phyloP scores from a whole-genome alignment of 208 protist genomes.

The Trypanosomatidae sp. region DNA sequence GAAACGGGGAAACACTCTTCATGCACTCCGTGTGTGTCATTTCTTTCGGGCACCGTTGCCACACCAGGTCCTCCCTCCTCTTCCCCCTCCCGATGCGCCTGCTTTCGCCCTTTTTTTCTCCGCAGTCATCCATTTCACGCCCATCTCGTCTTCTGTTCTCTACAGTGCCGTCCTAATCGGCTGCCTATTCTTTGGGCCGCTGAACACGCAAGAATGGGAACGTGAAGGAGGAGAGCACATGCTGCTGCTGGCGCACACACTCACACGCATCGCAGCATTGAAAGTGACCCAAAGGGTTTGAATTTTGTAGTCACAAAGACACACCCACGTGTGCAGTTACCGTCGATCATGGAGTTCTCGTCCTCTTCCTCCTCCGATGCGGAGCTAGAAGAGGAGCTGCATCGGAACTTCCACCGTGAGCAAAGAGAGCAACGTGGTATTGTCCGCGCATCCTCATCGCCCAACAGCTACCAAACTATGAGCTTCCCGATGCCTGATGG shows the following conservation, averaged over 20 bases:
- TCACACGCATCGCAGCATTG: not conserved
- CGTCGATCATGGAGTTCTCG: slow-evolving; percentile 40
- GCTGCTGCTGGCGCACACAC: not conserved
- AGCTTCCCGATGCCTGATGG: slow-evolving; percentile 33
- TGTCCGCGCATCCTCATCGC: slow-evolving; percentile 21
- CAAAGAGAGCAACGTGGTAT: slow-evolving; percentile 31
- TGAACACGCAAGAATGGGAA: not conserved
- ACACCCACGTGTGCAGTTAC: not conserved
- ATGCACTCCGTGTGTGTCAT: not conserved
- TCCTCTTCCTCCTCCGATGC: slow-evolving; percentile 67
- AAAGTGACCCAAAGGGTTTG: not conserved
- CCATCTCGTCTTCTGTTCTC: not conserved
- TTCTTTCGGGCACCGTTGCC: not conserved
- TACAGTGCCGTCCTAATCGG: not conserved
- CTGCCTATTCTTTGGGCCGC: not conserved
- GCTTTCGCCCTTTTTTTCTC: not conserved
- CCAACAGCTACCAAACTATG: slow-evolving; percentile 5
- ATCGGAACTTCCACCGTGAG: slow-evolving; percentile 29
- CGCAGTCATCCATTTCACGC: not conserved
- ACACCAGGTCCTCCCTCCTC: not conserved
- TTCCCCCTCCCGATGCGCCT: not conserved
- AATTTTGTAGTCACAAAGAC: not conserved
- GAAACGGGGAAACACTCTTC: not conserved
- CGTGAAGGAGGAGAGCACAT: not conserved
- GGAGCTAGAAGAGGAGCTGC: slow-evolving; percentile 53